phyloP scores from a whole-genome alignment of 768 basidiomycete species.

The Xanthoconium stramineum region DNA sequence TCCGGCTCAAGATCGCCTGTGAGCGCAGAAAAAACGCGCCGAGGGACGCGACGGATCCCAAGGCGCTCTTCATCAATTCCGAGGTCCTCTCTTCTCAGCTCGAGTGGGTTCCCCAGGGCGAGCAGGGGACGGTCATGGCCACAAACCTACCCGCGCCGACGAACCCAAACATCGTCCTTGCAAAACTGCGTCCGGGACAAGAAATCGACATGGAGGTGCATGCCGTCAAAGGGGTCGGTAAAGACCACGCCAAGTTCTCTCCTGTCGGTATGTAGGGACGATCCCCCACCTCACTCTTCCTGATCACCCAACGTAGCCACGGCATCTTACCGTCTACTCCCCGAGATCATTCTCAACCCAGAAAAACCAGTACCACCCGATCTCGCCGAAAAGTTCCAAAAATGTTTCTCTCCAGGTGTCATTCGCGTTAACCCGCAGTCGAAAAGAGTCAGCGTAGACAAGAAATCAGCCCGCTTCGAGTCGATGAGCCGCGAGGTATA shows the following conservation, averaged over 20 bases:
- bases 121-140: conserved; percentile 63
- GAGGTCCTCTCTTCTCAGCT: conserved; percentile 67
- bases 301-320: conserved; percentile 55
- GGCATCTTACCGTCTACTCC: conserved; percentile 91
- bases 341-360: conserved; percentile 69
- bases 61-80: conserved; percentile 68
- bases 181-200: conserved; percentile 91
- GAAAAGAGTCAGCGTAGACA: conserved; percentile 59
- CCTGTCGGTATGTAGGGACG: conserved; percentile 69
- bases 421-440: conserved; percentile 60
- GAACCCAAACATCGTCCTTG: conserved; percentile 81
- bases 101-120: conserved; percentile 78
- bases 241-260: conserved; percentile 95
- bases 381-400: conserved; percentile 77
- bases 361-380: conserved; percentile 71
- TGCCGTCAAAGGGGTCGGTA: conserved; percentile 88
- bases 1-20: conserved; percentile 68
- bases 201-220: conserved; percentile 81
- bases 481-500: conserved; percentile 90
- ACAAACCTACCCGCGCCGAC: conserved; percentile 57
- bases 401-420: conserved; percentile 85
- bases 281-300: too few relatives aligned
- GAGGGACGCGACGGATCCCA: conserved; percentile 51
- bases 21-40: conserved; percentile 55
- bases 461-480: conserved; percentile 71